Evolutionary conservation across 2,329 filamentous ascomycete species (phyloP), one percentile per base, ranked within the genome.

Genomic region (Didymella lethalis): DNA sequence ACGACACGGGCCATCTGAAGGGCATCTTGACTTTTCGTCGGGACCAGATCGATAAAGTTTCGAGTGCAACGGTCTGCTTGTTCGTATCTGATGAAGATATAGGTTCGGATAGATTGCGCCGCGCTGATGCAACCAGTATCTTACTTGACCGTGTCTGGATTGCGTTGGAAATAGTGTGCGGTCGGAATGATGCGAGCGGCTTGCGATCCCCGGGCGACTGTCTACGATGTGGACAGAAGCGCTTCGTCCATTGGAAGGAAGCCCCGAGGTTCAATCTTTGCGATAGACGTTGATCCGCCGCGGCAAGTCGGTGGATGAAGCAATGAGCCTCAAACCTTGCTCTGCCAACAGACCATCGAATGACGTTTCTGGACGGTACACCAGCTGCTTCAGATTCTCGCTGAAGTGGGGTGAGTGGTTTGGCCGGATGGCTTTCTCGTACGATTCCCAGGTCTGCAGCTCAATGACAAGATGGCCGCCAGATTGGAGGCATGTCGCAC

Each of bases 391-490:
- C 32, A 76, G 54, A 53, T 65, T 68, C 11, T 70, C 61, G 12
- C 45, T 47, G 56, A 72, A 77, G 57, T 77, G 75, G 18, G 75
- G 75, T 48, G 73, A 70, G 20, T 66, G 70, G 31, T 68, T 70
- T 43, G 68, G 68, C 47, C 67, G 69, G 45, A 77, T 54, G 23
- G 75, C 75, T 56, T 72, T 76, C 55, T 73, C 63, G 58, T 77
- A 78, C 29, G 75, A 77, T 18, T 70, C 59, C 75, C 75, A 78
- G 23, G 62, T 60, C 57, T 78, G 75, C 55, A 75, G 49, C 59
- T 78, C 75, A 41, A 78, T 68, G 40, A 74, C 49, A 46, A 76
- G 59, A 60, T 73, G 65, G 28, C 75, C 75, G 54, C 71, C 72
- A 16, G 63, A 41, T 32, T 46, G 62, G 46, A 78, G 69, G 25